Evolutionary conservation across 75 land plant genomes (phyloP), one percentile per base, ranked within the genome.

Genomic region (Selaginella tamariscina): DNA sequence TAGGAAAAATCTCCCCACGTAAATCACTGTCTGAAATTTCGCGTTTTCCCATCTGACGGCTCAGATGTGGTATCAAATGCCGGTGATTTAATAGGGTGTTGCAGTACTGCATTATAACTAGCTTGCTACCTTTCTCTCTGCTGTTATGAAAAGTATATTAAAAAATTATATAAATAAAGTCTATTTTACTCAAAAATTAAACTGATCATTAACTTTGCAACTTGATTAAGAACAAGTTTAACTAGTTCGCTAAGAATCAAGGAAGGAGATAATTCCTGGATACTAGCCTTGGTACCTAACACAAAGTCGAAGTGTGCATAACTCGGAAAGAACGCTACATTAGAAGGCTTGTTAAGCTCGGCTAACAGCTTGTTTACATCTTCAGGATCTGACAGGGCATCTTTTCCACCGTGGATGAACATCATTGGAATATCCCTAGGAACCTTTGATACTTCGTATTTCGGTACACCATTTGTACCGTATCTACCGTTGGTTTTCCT

Each of bases 231-330:
- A n/a, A n/a, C n/a, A n/a, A n/a, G n/a, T n/a, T n/a, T n/a, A n/a
- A 56, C 60, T 18, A 49, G 54, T 11, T 20, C 54, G n/a, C n/a
- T n/a, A n/a, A n/a, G 49, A 39, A 5, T 39, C 49, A 5, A 39
- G 15, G 49, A 39, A 39, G 49, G 5, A 5, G 49, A 39, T 15
- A 15, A 39, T 39, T 5, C 49, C 49, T 15, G 5, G 11, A 15
- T 39, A 15, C 49, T 68, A 8, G 63, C 70, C 28, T 68, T 68
- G n/a, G 70, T 68, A 1, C 29, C 70, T 1, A 68, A 11, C 11
- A 68, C 27, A 54, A 68, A 68, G 59, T 68, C 70, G 2, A 68
- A 18, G 59, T 68, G 70, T 15, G 70, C 70, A n/a, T 68, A 68
- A 1, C 55, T 30, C 20, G 56, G 59, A n/a, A 68, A 23, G 39